Conservation (phyloP, 23 red algal species). For the Pyropia haitanensis region DNA sequence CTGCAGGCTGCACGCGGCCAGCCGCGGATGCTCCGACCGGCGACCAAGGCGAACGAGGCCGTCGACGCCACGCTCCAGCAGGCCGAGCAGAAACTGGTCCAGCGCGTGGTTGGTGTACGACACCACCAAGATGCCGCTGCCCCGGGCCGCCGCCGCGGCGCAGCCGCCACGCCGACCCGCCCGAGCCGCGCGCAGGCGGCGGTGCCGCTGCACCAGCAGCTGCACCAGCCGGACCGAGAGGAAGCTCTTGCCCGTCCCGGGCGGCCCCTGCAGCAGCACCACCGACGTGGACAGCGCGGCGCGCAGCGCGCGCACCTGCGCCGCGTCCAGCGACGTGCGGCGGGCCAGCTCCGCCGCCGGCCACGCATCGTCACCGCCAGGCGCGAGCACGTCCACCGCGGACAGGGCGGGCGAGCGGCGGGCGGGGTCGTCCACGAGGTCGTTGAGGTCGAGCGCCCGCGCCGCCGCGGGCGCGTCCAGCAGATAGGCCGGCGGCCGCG, state of each 20-base stretch:
- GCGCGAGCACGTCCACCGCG: no score
- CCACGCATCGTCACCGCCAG: no score
- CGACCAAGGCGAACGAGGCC: slow-evolving; percentile 19
- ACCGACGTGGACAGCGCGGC: background rate
- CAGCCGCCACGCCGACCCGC: no score
- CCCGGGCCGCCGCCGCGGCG: no score
- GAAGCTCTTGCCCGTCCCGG: slow-evolving; percentile 41
- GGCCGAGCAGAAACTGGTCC: slow-evolving; percentile 25
- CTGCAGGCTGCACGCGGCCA: background rate
- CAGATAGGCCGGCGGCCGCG: no score
- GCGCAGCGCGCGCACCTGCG: background rate
- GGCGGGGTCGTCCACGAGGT: no score
- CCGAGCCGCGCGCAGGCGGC: no score
- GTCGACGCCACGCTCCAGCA: slow-evolving; percentile 8
- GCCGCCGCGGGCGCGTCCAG: no score
- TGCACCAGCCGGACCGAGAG: slow-evolving; percentile 10
- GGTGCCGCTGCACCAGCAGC: background rate
- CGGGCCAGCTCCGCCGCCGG: no score
- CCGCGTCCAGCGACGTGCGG: background rate
- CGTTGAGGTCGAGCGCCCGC: no score
- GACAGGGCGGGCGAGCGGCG: no score
- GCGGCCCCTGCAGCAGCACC: slow-evolving; percentile 32
- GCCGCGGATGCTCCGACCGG: background rate
- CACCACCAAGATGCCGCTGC: slow-evolving; percentile 9
- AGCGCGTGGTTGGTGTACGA: slow-evolving; percentile 46